Percentiles rank a stretch among this genome's conserved stretches.
phyloP scores from a whole-genome alignment of 108 stramenopile species.

The Nitzschia sp. region DNA sequence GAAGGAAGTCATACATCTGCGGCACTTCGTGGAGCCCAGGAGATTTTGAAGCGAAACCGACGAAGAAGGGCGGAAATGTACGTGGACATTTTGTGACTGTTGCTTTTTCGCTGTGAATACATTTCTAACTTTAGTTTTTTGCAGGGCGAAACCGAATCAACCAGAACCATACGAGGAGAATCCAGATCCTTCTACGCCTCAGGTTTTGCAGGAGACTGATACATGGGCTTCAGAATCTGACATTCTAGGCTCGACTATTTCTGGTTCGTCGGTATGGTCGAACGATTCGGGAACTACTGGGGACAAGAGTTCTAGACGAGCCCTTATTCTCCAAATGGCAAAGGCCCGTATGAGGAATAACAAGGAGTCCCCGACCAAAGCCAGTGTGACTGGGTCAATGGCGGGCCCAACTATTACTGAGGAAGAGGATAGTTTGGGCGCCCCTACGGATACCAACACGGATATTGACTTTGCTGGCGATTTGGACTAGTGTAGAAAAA shows the following conservation, averaged over 20 bases:
- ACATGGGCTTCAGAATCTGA: slow-evolving; percentile 47
- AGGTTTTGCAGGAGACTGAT: neutral
- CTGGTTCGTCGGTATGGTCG: slow-evolving; percentile 58
- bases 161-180: neutral
- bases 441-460: slow-evolving; percentile 16
- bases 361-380: slow-evolving; percentile 28
- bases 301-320: slow-evolving; percentile 66
- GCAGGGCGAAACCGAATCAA: slow-evolving; percentile 7
- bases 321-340: slow-evolving; percentile 86
- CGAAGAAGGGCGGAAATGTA: slow-evolving; percentile 43
- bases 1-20: slow-evolving; percentile 26
- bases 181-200: neutral
- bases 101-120: neutral
- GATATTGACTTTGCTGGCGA: slow-evolving; percentile 33
- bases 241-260: slow-evolving; percentile 51
- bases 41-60: slow-evolving; percentile 49
- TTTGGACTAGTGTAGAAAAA: slow-evolving; percentile 19
- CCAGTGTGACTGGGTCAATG: neutral
- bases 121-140: neutral
- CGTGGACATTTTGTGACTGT: slow-evolving; percentile 11
- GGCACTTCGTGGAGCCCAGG: slow-evolving; percentile 53
- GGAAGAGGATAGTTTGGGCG: slow-evolving; percentile 23
- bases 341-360: slow-evolving; percentile 80
- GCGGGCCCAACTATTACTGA: neutral
- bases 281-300: slow-evolving; percentile 31